These are phyloP conservation scores for Ceratobasidium sp. DNA, from an alignment of 1,284 basidiomycete species.

Conservation along the genomic window DNA sequence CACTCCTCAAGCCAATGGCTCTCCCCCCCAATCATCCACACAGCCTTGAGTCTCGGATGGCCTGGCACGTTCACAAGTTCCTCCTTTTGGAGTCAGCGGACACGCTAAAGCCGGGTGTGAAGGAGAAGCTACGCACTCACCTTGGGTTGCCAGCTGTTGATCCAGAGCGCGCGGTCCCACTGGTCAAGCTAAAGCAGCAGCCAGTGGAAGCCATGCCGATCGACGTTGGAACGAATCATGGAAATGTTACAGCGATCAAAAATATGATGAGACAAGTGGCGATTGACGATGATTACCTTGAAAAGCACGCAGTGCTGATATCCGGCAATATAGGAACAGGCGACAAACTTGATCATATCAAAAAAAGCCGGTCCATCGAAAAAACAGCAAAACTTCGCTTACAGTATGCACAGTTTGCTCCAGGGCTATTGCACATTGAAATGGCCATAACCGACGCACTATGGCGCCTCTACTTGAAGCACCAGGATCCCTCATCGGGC, in stretches of 20 bases:
- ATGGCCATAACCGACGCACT: conserved; percentile 57
- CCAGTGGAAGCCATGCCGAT: conserved; percentile 51
- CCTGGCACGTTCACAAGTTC: background rate
- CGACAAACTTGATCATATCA: conserved; percentile 46
- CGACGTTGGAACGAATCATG: conserved; percentile 48
- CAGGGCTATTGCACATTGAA: conserved; percentile 57
- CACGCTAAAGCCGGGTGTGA: conserved; percentile 49
- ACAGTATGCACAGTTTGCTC: conserved; percentile 52
- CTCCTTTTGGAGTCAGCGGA: background rate
- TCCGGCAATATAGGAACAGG: conserved; percentile 51
- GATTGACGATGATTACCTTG: conserved; percentile 41
- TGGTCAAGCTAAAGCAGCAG: conserved; percentile 48
- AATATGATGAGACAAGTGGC: too few relatives aligned
- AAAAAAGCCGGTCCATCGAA: conserved; percentile 49
- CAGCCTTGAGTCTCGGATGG: conserved; percentile 11
- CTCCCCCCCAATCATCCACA: background rate
- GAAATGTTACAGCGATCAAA: too few relatives aligned
- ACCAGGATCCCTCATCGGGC: background rate
- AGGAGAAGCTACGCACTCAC: conserved; percentile 50
- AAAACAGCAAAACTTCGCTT: conserved; percentile 36
- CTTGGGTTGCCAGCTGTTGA: conserved; percentile 66
- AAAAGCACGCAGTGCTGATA: conserved; percentile 37
- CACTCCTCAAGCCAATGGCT: conserved; percentile 25
- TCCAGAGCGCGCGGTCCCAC: conserved; percentile 48
- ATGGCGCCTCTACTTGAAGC: conserved; percentile 50